Evolutionary conservation across 2,329 filamentous ascomycete species (phyloP), one percentile per base, ranked within the genome.

Genomic region (Byssothecium circinans): DNA sequence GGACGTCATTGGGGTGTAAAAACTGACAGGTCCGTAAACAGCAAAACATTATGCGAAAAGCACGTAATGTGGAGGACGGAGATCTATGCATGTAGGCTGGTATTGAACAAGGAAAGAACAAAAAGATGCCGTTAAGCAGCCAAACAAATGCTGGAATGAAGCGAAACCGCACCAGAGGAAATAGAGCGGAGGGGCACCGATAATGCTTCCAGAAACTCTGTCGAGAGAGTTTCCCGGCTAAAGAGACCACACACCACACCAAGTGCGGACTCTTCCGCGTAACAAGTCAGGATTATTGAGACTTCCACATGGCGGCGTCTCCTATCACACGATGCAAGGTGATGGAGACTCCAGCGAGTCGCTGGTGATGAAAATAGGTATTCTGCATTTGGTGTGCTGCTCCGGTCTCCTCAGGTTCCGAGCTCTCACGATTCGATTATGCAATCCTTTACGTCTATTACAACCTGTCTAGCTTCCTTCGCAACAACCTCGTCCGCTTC

Each of bases 401-500:
- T 32, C 22, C 38, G 43, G 42, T 22, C 37, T 23, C 38, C 23
- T 30, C 43, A 41, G 19, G 29, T 36, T 10, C 41, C 44, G 32
- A 42, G 35, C 44, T 37, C 41, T 45, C 36, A 38, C 33, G 46
- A 50, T 46, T 52, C 36, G 47, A 38, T 11, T 30, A 52, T 56
- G 49, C 52, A 52, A 47, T 53, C 41, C 44, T 45, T 45, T 52
- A 54, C 52, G 37, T 60, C 56, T 58, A 62, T 63, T 64, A 72
- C 51, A 57, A 50, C 58, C 67, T 65, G 56, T 69, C 89, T 64
- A 94, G 78, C 78, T 91, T 95, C 69, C 91, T 85, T 69, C 92
- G 86, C 78, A 91, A 74, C 70, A 89, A 92, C 71, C 92, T 84
- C 67, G 92, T 96, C 74, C 85, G 83, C 80, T 87, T 89, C 88